phyloP scores from a whole-genome alignment of 208 protist genomes.

The Leishmania major region DNA sequence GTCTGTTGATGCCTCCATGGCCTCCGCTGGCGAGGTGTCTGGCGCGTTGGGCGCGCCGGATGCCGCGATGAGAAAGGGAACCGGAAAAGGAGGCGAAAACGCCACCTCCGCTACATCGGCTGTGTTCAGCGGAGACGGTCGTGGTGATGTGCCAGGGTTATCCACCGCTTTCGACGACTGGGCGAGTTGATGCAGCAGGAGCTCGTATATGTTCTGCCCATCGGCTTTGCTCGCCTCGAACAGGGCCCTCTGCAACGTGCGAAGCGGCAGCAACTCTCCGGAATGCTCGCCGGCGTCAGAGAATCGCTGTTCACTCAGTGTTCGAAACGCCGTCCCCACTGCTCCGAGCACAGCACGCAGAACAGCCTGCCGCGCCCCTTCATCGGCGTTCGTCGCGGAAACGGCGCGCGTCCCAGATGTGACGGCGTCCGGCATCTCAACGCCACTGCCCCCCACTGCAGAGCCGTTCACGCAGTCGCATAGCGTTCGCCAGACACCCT shows the following conservation, averaged over 20 bases:
- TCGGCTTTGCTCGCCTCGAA: conserved; percentile 24
- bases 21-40: background rate
- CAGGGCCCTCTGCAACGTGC: conserved; percentile 27
- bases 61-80: conserved; percentile 6
- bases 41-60: background rate
- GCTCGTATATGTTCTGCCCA: conserved; percentile 24
- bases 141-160: background rate
- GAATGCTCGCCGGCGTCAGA: background rate
- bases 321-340: conserved; percentile 17
- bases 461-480: conserved; percentile 24
- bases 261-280: conserved; percentile 30
- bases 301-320: background rate
- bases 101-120: background rate
- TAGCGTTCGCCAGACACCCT: conserved; percentile 22
- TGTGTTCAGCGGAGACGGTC: background rate
- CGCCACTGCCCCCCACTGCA: background rate
- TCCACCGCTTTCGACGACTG: conserved; percentile 11
- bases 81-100: background rate
- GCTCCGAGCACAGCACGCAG: conserved; percentile 9
- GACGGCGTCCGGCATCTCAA: background rate
- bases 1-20: background rate
- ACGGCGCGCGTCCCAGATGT: background rate
- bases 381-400: background rate
- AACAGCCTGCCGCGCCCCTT: conserved; percentile 16
- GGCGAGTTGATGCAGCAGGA: conserved; percentile 25